Evolutionary conservation across 306 rosid genomes (phyloP).

Genomic region (Phaseolus lunatus): DNA sequence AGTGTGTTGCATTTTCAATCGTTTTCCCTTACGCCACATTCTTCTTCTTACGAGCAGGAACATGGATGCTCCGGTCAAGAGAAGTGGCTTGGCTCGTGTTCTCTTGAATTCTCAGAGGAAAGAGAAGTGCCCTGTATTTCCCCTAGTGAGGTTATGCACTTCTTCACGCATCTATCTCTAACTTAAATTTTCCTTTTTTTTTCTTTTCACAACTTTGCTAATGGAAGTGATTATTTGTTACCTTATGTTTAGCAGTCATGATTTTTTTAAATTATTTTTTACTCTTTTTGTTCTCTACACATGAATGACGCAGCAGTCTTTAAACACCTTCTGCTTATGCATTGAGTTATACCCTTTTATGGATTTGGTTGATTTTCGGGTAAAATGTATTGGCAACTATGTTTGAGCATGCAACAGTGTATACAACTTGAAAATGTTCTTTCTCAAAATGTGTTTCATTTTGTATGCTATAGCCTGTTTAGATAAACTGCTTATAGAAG

Average conservation of each 20-base stretch:
- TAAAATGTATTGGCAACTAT: not conserved
- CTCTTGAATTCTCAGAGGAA: slow-evolving; percentile 83
- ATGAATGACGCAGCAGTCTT: not conserved
- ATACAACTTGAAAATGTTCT: not conserved
- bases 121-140: slow-evolving; percentile 84
- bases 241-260: not conserved
- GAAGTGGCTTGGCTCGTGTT: slow-evolving; percentile 74
- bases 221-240: slow-evolving; percentile 12
- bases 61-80: slow-evolving; percentile 67
- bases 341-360: slow-evolving; percentile 21
- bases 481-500: not conserved
- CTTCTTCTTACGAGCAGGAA: slow-evolving; percentile 4
- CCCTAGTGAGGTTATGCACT: slow-evolving; percentile 71
- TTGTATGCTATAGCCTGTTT: no score
- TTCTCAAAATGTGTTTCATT: slow-evolving; percentile 2
- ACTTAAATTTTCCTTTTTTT: not conserved
- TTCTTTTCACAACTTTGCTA: not conserved
- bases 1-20: not conserved
- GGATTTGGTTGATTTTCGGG: slow-evolving; percentile 37
- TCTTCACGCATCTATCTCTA: not conserved
- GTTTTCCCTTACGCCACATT: not conserved
- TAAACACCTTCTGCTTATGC: slow-evolving; percentile 2
- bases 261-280: slow-evolving; percentile 3
- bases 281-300: not conserved
- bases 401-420: slow-evolving; percentile 17